Percentiles rank a stretch among this genome's conserved stretches.
Conservation (phyloP, 192 early-diverging fungal genomes). For the Coemansia sp. region DNA sequence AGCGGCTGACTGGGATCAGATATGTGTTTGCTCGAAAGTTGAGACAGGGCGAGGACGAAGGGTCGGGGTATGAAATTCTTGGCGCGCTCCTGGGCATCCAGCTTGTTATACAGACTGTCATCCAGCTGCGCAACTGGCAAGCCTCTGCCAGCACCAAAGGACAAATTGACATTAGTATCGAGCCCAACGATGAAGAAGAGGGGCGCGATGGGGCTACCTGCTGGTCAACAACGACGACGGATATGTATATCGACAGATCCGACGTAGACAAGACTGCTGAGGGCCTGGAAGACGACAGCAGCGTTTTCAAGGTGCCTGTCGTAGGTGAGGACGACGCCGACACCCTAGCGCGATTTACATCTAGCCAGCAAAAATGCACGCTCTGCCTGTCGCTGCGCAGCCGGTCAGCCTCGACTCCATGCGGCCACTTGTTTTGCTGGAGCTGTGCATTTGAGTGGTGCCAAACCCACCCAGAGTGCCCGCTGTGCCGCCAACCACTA, state of each 20-base stretch:
- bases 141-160: slow-evolving; percentile 10
- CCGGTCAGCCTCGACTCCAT: slow-evolving; percentile 78
- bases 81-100: slow-evolving; percentile 77
- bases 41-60: slow-evolving; percentile 62
- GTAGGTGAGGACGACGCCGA: slow-evolving; percentile 15
- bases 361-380: slow-evolving; percentile 67
- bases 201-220: background rate
- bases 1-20: slow-evolving; percentile 71
- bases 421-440: slow-evolving; percentile 97
- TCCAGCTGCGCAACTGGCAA: slow-evolving; percentile 34
- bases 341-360: slow-evolving; percentile 33
- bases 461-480: slow-evolving; percentile 87
- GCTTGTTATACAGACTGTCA: slow-evolving; percentile 56
- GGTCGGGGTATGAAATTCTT: slow-evolving; percentile 77
- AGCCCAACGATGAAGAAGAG: background rate
- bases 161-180: slow-evolving; percentile 26
- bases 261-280: background rate
- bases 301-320: slow-evolving; percentile 16
- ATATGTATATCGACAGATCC: background rate
- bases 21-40: slow-evolving; percentile 80
- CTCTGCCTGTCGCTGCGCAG: slow-evolving; percentile 77
- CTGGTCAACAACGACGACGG: slow-evolving; percentile 4
- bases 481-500: slow-evolving; percentile 82
- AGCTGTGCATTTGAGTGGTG: slow-evolving; percentile 90
- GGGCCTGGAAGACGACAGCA: no score